Percentiles rank a stretch among this genome's conserved stretches.
These are phyloP conservation scores for Fusarium annulatum DNA, from an alignment of 2,329 filamentous ascomycete genomes.

Conservation along the genomic window DNA sequence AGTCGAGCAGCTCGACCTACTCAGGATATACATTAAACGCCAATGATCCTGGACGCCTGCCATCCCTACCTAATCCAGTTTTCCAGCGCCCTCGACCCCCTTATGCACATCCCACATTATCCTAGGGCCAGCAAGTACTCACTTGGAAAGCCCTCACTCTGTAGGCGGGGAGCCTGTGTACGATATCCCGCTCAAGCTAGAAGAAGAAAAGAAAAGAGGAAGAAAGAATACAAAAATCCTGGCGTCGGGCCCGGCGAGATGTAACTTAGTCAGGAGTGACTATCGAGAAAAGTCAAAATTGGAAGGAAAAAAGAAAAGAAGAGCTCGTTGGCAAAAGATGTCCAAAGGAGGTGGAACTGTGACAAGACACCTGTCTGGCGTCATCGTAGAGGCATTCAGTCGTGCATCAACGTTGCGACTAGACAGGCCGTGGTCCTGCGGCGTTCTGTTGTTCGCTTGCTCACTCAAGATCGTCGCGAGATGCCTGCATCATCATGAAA, in stretches of 20 bases:
- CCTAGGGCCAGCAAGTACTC: constrained; percentile 28
- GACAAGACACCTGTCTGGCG: constrained; percentile 20
- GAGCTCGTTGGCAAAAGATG: constrained; percentile 29
- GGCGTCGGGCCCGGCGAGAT: constrained; percentile 38
- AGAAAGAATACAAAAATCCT: constrained; percentile 29
- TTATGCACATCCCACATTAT: constrained; percentile 35
- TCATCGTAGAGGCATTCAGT: constrained; percentile 27
- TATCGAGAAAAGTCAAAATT: constrained; percentile 2
- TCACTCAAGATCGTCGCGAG: constrained; percentile 43
- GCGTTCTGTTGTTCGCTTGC: constrained; percentile 29
- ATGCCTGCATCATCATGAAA: constrained; percentile 47
- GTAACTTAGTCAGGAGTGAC: constrained; percentile 25
- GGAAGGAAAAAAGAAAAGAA: neutral
- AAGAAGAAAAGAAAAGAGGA: neutral
- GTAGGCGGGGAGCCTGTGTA: constrained; percentile 6
- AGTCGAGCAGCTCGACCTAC: constrained; percentile 36
- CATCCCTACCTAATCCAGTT: constrained; percentile 29
- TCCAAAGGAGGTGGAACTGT: constrained; percentile 25
- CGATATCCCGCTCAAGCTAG: neutral
- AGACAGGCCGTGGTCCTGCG: constrained; percentile 18
- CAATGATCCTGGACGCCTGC: constrained; percentile 36
- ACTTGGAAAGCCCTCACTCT: constrained; percentile 19
- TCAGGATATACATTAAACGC: constrained; percentile 43
- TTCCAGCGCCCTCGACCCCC: constrained; percentile 30
- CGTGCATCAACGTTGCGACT: constrained; percentile 26